Evolutionary conservation across 1,139 yeast genomes (phyloP).

Genomic region (Pichia inconspicua): DNA sequence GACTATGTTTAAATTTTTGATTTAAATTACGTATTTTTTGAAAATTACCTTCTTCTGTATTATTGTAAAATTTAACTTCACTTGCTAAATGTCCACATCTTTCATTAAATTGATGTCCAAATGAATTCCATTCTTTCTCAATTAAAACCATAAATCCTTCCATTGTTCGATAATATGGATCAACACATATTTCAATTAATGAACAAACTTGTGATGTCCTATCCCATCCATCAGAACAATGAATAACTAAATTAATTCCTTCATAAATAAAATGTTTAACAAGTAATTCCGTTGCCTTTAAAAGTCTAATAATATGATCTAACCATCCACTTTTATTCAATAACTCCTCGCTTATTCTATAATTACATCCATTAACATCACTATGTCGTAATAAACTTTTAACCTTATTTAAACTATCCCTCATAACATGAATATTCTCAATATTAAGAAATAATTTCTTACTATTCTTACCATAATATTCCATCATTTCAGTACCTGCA

Average conservation of each 20-base stretch:
- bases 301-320: constrained; percentile 56
- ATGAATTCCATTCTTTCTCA: constrained; percentile 93
- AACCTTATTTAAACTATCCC: constrained; percentile 68
- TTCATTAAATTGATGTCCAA: constrained; percentile 85
- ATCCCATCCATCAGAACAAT: constrained; percentile 99
- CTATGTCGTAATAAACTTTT: constrained; percentile 58
- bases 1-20: constrained; percentile 34
- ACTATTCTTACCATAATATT: constrained; percentile 51
- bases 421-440: constrained; percentile 91
- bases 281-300: constrained; percentile 72
- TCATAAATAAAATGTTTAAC: constrained; percentile 74
- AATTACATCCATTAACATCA: constrained; percentile 36
- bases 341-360: constrained; percentile 35
- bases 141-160: constrained; percentile 79
- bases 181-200: constrained; percentile 76
- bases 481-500: constrained; percentile 93
- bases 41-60: constrained; percentile 24
- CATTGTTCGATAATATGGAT: constrained; percentile 80
- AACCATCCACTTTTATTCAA: constrained; percentile 75
- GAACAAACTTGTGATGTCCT: constrained; percentile 87
- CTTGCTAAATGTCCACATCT: constrained; percentile 65
- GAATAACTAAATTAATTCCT: constrained; percentile 75
- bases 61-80: constrained; percentile 32
- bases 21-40: constrained; percentile 30
- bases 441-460: constrained; percentile 74